Evolutionary conservation across 1,284 basidiomycete genomes (phyloP).

Genomic region (Ganoderma lingzhi): DNA sequence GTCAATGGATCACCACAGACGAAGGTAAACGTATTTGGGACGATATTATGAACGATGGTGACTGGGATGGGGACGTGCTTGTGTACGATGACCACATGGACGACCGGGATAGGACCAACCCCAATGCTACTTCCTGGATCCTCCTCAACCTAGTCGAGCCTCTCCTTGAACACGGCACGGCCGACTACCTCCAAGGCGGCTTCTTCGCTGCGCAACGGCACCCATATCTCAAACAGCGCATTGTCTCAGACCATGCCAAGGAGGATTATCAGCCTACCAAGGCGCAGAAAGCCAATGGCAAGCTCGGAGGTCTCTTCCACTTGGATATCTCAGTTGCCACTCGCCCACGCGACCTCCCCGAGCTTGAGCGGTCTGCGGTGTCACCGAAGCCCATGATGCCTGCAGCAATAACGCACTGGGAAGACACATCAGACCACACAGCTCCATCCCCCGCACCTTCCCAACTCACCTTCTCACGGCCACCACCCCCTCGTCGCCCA

Average conservation of each 20-base stretch:
- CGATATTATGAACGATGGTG: slow-evolving; percentile 51
- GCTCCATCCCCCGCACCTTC: slow-evolving; percentile 74
- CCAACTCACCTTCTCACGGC: slow-evolving; percentile 62
- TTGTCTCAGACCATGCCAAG: slow-evolving; percentile 46
- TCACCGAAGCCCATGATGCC: slow-evolving; percentile 50
- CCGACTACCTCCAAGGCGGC: slow-evolving; percentile 76
- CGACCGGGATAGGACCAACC: slow-evolving; percentile 61
- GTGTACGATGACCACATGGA: slow-evolving; percentile 83
- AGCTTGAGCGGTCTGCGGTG: slow-evolving; percentile 61
- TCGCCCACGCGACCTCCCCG: slow-evolving; percentile 58
- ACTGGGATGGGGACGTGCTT: slow-evolving; percentile 80
- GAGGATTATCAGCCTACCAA: slow-evolving; percentile 37
- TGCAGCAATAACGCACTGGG: slow-evolving; percentile 43
- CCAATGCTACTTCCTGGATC: slow-evolving; percentile 67
- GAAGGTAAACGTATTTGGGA: slow-evolving; percentile 76
- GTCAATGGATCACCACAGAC: slow-evolving; percentile 82
- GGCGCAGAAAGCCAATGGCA: slow-evolving; percentile 29
- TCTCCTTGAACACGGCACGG: slow-evolving; percentile 58
- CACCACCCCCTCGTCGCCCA: slow-evolving; percentile 61
- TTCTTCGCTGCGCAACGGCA: slow-evolving; percentile 66
- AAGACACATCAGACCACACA: slow-evolving; percentile 49
- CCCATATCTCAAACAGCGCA: slow-evolving; percentile 57
- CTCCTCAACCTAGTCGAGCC: slow-evolving; percentile 67
- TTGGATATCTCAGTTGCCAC: slow-evolving; percentile 66
- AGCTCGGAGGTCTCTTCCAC: slow-evolving; percentile 60